phyloP scores from a whole-genome alignment of 129 eudicot genomes.

The Mikania micrantha region DNA sequence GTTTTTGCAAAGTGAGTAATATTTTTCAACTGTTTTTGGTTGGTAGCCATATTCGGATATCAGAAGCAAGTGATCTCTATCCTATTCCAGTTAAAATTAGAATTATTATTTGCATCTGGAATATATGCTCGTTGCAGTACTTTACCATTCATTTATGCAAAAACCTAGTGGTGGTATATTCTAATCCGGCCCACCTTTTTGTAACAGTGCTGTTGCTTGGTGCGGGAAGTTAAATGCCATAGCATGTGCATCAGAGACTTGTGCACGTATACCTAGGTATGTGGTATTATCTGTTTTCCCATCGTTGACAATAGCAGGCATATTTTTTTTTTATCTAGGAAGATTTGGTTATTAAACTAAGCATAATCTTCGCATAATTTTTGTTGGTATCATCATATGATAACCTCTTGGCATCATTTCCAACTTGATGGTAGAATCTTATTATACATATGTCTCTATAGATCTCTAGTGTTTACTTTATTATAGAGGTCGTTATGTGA shows the following conservation, averaged over 20 bases:
- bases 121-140: not conserved
- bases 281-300: not conserved
- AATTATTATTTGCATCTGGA: not conserved
- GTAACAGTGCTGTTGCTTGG: conserved; percentile 94
- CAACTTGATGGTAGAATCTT: not conserved
- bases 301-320: not conserved
- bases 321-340: not conserved
- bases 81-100: not conserved
- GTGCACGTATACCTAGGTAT: conserved; percentile 99
- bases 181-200: conserved; percentile 7
- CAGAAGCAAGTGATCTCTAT: not conserved
- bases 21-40: not conserved
- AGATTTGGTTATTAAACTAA: not conserved
- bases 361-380: not conserved
- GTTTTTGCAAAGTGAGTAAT: not conserved
- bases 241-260: conserved; percentile 98
- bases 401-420: not conserved
- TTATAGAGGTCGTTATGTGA: not conserved
- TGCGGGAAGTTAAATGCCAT: conserved; percentile 98
- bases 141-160: not conserved
- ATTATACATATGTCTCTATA: not conserved
- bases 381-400: not conserved
- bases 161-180: not conserved
- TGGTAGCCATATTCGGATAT: conserved; percentile 3
- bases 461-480: not conserved